phyloP scores from a whole-genome alignment of 2,329 filamentous ascomycete genomes.

The Colletotrichum noveboracense region DNA sequence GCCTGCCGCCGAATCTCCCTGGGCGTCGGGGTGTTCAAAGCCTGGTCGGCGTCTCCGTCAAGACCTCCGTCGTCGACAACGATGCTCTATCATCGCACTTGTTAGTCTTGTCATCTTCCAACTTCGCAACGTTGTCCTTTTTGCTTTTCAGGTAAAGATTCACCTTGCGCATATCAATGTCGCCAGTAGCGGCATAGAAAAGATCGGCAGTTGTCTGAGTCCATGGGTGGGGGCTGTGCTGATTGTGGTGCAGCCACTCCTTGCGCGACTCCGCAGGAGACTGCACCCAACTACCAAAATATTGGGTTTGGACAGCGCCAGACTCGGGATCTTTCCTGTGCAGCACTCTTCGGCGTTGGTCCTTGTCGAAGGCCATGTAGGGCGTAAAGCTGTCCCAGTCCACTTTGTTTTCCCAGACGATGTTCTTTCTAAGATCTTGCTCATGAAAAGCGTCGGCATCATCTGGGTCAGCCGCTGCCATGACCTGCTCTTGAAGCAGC shows the following conservation, averaged over 20 bases:
- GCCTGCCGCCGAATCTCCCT: not conserved
- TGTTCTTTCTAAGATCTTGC: not conserved
- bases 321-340: conserved; percentile 6
- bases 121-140: not conserved
- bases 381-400: not conserved
- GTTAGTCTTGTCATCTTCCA: not conserved
- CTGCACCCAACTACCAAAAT: conserved; percentile 4
- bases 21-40: conserved; percentile 22
- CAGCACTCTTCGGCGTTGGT: not conserved
- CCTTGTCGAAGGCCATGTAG: conserved; percentile 3
- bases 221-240: not conserved
- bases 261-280: not conserved
- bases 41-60: conserved; percentile 18
- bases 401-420: conserved; percentile 10
- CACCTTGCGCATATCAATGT: conserved; percentile 27
- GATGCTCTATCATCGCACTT: not conserved
- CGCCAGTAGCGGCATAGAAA: conserved; percentile 22
- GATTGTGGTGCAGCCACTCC: conserved; percentile 20
- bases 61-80: conserved; percentile 17
- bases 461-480: not conserved
- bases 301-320: conserved; percentile 1
- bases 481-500: not conserved
- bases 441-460: not conserved
- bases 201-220: conserved; percentile 20
- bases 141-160: conserved; percentile 27